Conservation (phyloP, 148 eudicot species). For the Fagopyrum homotropicum region DNA sequence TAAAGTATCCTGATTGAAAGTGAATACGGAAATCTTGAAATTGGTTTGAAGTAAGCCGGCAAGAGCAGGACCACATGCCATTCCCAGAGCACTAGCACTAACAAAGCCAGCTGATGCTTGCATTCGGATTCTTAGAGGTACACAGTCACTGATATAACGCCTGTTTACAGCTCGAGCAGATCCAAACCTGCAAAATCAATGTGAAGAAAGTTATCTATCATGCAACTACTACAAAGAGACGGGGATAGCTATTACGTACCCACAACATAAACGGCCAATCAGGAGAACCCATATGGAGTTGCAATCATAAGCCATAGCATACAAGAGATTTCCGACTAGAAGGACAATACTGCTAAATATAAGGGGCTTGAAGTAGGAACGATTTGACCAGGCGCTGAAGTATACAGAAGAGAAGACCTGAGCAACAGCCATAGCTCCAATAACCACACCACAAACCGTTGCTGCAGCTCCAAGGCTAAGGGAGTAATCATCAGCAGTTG, state of each 20-base stretch:
- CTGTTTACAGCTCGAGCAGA: conserved; percentile 45
- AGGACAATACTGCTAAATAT: conserved; percentile 42
- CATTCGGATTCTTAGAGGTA: conserved; percentile 36
- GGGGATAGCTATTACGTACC: too few relatives aligned
- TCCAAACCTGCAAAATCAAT: conserved; percentile 26
- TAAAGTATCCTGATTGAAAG: conserved; percentile 32
- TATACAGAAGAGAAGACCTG: conserved; percentile 74
- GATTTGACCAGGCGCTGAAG: conserved; percentile 85
- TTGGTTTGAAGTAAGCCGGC: conserved; percentile 33
- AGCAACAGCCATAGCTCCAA: conserved; percentile 87
- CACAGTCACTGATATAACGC: conserved; percentile 49
- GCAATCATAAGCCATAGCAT: conserved; percentile 47
- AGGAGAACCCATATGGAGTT: conserved; percentile 38
- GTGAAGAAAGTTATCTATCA: neutral
- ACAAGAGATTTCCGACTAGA: conserved; percentile 34
- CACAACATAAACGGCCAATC: conserved; percentile 35
- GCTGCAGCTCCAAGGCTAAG: conserved; percentile 46
- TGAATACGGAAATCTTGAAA: conserved; percentile 26
- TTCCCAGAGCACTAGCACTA: conserved; percentile 40
- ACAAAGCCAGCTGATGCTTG: conserved; percentile 44
- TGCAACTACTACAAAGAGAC: neutral
- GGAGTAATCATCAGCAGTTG: conserved; percentile 44
- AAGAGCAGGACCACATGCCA: conserved; percentile 43
- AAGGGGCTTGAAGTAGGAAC: conserved; percentile 36
- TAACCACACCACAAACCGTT: conserved; percentile 46